Percentiles rank a stretch among this genome's conserved stretches.
phyloP scores from a whole-genome alignment of 2,329 filamentous ascomycete genomes.

The Sporothrix euskadiensis region DNA sequence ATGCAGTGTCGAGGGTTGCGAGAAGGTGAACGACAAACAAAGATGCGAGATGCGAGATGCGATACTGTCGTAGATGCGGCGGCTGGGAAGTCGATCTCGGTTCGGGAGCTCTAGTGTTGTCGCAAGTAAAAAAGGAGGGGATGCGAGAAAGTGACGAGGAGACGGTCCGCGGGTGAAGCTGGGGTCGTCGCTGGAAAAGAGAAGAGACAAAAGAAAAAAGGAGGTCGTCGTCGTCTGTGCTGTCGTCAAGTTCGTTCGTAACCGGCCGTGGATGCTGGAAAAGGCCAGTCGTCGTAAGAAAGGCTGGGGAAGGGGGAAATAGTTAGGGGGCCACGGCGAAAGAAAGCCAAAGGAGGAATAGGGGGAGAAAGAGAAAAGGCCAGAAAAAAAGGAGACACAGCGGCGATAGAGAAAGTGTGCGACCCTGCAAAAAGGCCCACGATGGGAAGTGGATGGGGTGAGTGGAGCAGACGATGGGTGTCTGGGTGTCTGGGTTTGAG shows the following conservation, averaged over 20 bases:
- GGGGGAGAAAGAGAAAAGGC: conserved; percentile 19
- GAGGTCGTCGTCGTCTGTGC: not conserved
- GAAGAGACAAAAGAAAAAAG: not conserved
- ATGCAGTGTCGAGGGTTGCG: not conserved
- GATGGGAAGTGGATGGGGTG: conserved; percentile 17
- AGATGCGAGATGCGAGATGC: conserved; percentile 17
- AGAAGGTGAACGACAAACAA: conserved; percentile 5
- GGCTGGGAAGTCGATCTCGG: conserved; percentile 3
- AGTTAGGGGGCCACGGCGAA: not conserved
- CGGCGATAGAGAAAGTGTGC: not conserved
- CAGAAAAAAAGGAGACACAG: conserved; percentile 25
- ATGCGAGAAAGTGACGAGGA: not conserved
- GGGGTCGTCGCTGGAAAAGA: not conserved
- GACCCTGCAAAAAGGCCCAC: conserved; percentile 14
- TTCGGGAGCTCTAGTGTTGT: not conserved
- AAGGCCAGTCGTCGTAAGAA: conserved; percentile 23
- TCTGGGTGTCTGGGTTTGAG: conserved; percentile 17
- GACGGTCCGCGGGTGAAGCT: not conserved
- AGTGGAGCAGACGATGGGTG: conserved; percentile 5
- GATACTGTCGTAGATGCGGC: conserved; percentile 3
- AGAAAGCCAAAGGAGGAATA: conserved; percentile 26
- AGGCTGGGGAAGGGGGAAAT: conserved; percentile 24
- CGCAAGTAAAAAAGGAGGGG: not conserved
- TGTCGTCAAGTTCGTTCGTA: conserved; percentile 12
- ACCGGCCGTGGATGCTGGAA: conserved; percentile 3